Percentiles rank a stretch among this genome's conserved stretches.
These are phyloP conservation scores for Pulveroboletus sp. DNA, from an alignment of 768 basidiomycete genomes.

Conservation along the genomic window DNA sequence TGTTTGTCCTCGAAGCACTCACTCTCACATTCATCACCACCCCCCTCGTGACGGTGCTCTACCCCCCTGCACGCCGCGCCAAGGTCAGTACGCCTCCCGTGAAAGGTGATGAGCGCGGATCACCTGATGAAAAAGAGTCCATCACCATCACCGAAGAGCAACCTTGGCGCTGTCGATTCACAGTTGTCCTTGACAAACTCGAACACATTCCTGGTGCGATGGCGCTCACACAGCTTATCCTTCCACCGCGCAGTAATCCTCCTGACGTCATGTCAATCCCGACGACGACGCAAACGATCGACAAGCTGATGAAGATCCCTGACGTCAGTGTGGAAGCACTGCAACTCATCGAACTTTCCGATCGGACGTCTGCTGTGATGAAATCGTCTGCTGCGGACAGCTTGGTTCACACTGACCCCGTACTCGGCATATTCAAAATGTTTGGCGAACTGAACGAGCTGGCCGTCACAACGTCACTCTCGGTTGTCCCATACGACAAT, in stretches of 20 bases:
- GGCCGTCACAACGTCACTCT: conserved; percentile 56
- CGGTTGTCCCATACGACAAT: conserved; percentile 74
- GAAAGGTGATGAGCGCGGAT: conserved; percentile 33
- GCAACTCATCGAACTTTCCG: conserved; percentile 78
- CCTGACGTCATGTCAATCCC: conserved; percentile 8
- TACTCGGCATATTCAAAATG: conserved; percentile 69
- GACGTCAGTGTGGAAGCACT: conserved; percentile 65
- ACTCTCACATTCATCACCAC: conserved; percentile 84
- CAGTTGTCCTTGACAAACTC: conserved; percentile 83
- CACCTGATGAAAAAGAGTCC: conserved; percentile 3
- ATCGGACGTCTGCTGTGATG: conserved; percentile 63
- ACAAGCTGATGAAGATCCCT: conserved; percentile 7
- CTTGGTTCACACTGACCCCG: conserved; percentile 65
- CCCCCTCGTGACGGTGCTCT: conserved; percentile 61
- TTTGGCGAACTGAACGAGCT: conserved; percentile 72
- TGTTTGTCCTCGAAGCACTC: conserved; percentile 89
- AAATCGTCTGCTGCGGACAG: conserved; percentile 60
- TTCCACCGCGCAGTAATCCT: conserved; percentile 28
- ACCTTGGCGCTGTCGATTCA: conserved; percentile 57
- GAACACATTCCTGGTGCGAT: conserved; percentile 89
- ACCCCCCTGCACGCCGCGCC: conserved; percentile 57
- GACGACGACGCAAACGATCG: conserved; percentile 1
- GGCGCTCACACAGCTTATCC: conserved; percentile 82
- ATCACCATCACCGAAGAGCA: conserved; percentile 11
- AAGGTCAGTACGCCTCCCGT: conserved; percentile 33